Percentiles rank a stretch among this genome's conserved stretches.
phyloP scores from a whole-genome alignment of 441 rosid genomes.

The Erysimum cheiri region DNA sequence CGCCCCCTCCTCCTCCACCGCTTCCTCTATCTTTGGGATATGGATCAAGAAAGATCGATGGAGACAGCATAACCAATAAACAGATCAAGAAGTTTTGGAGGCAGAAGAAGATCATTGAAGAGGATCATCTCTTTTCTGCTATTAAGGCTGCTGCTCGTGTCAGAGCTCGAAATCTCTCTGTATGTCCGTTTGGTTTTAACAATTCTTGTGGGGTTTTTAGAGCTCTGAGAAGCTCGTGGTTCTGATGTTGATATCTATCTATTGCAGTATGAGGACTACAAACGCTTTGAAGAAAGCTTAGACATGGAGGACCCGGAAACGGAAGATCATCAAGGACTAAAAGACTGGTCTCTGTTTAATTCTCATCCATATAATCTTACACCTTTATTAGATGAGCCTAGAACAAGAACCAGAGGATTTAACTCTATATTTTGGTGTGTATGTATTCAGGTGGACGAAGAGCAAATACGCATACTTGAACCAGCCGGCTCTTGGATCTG shows the following conservation, averaged over 20 bases:
- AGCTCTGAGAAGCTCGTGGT: neutral
- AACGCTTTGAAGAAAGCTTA: conserved; percentile 63
- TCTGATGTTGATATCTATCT: conserved; percentile 11
- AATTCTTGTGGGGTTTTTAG: conserved; percentile 19
- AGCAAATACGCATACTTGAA: conserved; percentile 92
- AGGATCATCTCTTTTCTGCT: conserved; percentile 81
- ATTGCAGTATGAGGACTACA: conserved; percentile 68
- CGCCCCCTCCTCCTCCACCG: conserved; percentile 53
- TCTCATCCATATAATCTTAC: neutral
- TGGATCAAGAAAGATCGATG: conserved; percentile 46
- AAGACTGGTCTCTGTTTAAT: conserved; percentile 65
- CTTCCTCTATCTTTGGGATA: conserved; percentile 55
- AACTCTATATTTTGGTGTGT: conserved; percentile 24
- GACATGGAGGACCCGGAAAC: conserved; percentile 45
- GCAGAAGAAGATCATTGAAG: conserved; percentile 67
- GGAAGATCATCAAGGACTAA: conserved; percentile 70
- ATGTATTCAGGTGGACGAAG: conserved; percentile 74
- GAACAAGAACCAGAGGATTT: neutral
- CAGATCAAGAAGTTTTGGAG: conserved; percentile 89
- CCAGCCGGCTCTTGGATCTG: conserved; percentile 64
- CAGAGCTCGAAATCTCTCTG: conserved; percentile 72
- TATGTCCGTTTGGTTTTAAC: conserved; percentile 40
- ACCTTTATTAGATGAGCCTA: conserved; percentile 4
- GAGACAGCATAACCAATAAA: conserved; percentile 69
- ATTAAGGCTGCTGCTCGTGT: conserved; percentile 63